Conservation (phyloP, 768 basidiomycete genomes). For the Lactarius quietus region DNA sequence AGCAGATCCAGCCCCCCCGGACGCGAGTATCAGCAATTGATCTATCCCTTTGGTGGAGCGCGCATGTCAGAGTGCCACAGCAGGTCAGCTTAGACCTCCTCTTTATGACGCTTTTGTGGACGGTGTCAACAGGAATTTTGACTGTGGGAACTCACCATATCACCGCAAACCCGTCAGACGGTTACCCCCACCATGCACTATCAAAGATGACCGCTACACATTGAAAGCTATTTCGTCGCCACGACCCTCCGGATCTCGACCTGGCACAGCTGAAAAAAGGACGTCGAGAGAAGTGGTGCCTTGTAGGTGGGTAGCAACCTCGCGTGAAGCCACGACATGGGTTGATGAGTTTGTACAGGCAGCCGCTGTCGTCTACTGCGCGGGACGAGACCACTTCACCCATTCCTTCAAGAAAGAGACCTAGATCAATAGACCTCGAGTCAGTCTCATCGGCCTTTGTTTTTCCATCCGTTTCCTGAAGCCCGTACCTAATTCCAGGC, state of each 20-base stretch:
- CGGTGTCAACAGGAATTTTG: background rate
- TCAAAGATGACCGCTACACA: background rate
- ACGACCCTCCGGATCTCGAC: slow-evolving; percentile 4
- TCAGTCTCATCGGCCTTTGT: slow-evolving; percentile 4
- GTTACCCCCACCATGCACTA: background rate
- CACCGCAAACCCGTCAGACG: slow-evolving; percentile 4
- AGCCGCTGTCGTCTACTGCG: background rate
- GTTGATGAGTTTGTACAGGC: background rate
- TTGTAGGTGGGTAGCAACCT: slow-evolving; percentile 2
- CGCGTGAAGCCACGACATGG: no score
- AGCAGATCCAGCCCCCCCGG: background rate
- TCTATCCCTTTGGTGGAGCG: background rate
- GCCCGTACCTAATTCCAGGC: slow-evolving; percentile 2
- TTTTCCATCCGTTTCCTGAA: background rate
- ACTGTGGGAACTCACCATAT: slow-evolving; percentile 1
- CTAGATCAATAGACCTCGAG: slow-evolving; percentile 1
- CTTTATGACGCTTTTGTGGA: background rate
- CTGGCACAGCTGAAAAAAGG: slow-evolving; percentile 11
- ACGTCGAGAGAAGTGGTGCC: slow-evolving; percentile 19
- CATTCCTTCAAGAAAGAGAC: slow-evolving; percentile 13
- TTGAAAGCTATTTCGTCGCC: background rate
- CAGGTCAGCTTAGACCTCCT: slow-evolving; percentile 7
- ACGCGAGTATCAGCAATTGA: background rate
- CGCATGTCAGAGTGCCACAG: slow-evolving; percentile 2
- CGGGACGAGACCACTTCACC: slow-evolving; percentile 9